These are phyloP conservation scores for Nectriaceae sp. DNA, from an alignment of 2,329 filamentous ascomycete genomes.

Conservation along the genomic window DNA sequence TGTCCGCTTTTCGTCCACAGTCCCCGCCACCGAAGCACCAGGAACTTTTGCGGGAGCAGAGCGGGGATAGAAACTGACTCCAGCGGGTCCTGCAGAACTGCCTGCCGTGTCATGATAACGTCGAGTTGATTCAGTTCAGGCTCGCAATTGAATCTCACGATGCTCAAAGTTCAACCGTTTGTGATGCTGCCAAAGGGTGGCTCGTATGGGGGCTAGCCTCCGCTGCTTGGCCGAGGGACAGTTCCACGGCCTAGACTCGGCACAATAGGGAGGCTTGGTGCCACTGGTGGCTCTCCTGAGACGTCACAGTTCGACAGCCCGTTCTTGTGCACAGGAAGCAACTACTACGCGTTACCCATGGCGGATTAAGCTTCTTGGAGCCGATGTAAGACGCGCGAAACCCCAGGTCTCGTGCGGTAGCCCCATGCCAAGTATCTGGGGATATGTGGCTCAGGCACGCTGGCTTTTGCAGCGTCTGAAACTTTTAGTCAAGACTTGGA, in stretches of 20 bases:
- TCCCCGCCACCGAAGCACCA: not conserved
- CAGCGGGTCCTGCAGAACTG: constrained; percentile 4
- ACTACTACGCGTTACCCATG: not conserved
- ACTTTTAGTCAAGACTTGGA: constrained; percentile 25
- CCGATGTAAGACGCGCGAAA: constrained; percentile 23
- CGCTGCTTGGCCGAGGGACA: too few relatives aligned
- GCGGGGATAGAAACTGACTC: constrained; percentile 17
- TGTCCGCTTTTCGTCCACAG: not conserved
- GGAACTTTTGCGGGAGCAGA: constrained; percentile 22
- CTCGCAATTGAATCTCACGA: not conserved
- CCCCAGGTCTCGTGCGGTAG: too few relatives aligned
- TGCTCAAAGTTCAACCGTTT: too few relatives aligned
- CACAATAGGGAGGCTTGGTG: not conserved
- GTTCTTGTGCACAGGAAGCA: not conserved
- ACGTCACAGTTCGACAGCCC: not conserved
- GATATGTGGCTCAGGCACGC: constrained; percentile 21
- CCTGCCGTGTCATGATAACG: constrained; percentile 4
- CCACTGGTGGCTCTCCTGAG: not conserved
- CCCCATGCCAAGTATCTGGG: constrained; percentile 19
- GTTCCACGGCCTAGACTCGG: not conserved
- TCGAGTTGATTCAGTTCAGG: constrained; percentile 7
- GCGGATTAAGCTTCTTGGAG: constrained; percentile 7
- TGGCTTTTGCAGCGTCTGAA: constrained; percentile 10
- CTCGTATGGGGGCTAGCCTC: too few relatives aligned
- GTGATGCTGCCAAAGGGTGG: too few relatives aligned